Percentiles rank a stretch among this genome's conserved stretches.
phyloP scores from a whole-genome alignment of 441 rosid species.

The Croton laevigatus region DNA sequence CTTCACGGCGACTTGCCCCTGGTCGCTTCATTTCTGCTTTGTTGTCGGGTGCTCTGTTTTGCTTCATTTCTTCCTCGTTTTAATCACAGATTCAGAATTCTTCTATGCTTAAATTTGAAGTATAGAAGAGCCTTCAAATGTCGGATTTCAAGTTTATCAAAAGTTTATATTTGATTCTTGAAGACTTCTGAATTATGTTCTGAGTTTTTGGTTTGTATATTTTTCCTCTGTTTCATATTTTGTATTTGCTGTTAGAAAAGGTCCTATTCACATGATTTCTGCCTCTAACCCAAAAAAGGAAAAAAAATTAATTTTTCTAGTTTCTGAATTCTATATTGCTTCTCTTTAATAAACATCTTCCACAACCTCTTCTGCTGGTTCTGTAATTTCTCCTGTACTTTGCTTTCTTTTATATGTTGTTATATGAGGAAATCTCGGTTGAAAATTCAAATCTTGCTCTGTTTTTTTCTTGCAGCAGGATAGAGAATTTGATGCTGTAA shows the following conservation, averaged over 20 bases:
- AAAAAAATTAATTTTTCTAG: background rate
- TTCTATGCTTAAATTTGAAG: background rate
- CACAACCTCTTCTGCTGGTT: background rate
- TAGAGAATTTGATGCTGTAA: slow-evolving; percentile 5
- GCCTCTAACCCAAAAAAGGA: background rate
- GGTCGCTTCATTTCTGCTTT: background rate
- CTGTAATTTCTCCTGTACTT: background rate
- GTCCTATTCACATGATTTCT: background rate
- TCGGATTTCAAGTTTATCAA: background rate
- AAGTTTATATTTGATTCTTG: background rate
- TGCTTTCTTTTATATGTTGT: background rate
- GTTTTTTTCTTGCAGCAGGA: background rate
- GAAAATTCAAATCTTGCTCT: background rate
- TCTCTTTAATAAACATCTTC: background rate
- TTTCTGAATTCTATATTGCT: background rate
- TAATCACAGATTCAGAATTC: slow-evolving; percentile 5
- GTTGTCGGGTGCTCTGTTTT: background rate
- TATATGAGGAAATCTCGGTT: background rate
- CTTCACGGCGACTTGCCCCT: slow-evolving; percentile 3
- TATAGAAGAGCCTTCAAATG: background rate
- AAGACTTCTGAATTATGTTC: background rate
- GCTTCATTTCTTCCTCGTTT: background rate
- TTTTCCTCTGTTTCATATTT: slow-evolving; percentile 5
- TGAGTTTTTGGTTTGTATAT: slow-evolving; percentile 8
- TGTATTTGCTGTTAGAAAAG: background rate